Conservation (phyloP, 2,329 filamentous ascomycete genomes). For the Aspergillus sp. region DNA sequence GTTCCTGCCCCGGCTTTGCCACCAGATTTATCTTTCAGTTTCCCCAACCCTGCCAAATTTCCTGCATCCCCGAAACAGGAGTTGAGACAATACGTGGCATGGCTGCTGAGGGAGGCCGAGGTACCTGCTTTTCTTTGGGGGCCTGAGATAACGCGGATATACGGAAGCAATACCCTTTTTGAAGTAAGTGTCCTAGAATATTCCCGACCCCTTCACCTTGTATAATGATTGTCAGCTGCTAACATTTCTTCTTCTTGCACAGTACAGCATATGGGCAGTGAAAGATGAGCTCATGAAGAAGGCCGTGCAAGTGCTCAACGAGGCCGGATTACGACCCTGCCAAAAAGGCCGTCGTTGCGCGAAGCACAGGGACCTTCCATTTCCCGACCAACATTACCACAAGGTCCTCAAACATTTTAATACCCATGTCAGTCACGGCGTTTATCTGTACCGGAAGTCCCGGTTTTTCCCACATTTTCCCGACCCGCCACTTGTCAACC, state of each 20-base stretch:
- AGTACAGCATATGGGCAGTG: neutral
- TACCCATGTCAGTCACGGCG: no score
- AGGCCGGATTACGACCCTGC: neutral
- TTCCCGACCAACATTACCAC: slow-evolving; percentile 10
- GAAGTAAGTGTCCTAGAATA: no score
- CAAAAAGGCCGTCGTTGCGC: neutral
- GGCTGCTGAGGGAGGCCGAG: neutral
- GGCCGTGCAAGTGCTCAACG: neutral
- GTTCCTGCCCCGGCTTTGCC: neutral
- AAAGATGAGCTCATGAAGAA: slow-evolving; percentile 2
- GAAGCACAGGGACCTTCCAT: no score
- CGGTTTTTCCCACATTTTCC: neutral
- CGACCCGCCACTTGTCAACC: no score
- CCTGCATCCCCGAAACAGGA: rapidly evolving
- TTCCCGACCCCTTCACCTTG: no score
- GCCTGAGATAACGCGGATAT: neutral
- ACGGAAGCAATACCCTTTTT: no score
- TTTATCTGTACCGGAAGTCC: slow-evolving; percentile 6
- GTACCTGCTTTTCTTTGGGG: slow-evolving; percentile 4
- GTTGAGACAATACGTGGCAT: neutral
- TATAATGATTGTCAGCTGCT: no score
- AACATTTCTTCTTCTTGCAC: no score
- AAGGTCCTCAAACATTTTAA: no score
- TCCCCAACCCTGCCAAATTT: neutral
- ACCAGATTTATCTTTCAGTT: neutral